Conservation (phyloP, 2,329 filamentous ascomycete species). For the Neofusicoccum parvum region DNA sequence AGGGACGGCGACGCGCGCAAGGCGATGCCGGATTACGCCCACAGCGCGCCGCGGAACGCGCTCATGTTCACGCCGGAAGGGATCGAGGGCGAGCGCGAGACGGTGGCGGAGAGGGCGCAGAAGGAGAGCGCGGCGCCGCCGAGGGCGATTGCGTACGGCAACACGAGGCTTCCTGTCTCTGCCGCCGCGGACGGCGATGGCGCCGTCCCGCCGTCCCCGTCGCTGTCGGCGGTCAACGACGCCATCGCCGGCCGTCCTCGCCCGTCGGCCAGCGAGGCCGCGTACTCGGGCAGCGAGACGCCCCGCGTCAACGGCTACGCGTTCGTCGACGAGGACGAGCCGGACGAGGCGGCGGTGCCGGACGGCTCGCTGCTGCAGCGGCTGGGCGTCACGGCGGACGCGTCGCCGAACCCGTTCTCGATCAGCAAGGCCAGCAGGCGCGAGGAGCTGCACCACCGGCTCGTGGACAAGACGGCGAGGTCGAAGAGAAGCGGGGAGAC, state of each 20-base stretch:
- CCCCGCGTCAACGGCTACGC: constrained; percentile 91
- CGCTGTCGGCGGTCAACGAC: constrained; percentile 78
- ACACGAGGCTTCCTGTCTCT: constrained; percentile 71
- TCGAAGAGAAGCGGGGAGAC: neutral
- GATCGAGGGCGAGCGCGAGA: constrained; percentile 57
- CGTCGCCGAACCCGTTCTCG: constrained; percentile 69
- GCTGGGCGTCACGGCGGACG: constrained; percentile 48
- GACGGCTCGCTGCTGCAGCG: constrained; percentile 75
- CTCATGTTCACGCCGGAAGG: constrained; percentile 83
- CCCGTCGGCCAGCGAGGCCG: constrained; percentile 38
- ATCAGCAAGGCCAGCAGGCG: constrained; percentile 73
- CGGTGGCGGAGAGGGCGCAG: constrained; percentile 69
- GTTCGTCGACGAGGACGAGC: constrained; percentile 64
- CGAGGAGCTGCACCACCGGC: constrained; percentile 79
- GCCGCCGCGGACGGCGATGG: constrained; percentile 27
- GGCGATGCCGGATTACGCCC: constrained; percentile 78
- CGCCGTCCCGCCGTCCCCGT: constrained; percentile 70
- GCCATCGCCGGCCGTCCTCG: constrained; percentile 74
- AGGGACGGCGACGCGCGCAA: constrained; percentile 69
- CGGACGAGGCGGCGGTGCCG: constrained; percentile 58
- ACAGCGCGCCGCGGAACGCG: constrained; percentile 70
- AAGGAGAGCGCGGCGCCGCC: constrained; percentile 72
- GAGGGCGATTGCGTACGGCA: constrained; percentile 76
- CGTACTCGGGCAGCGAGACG: constrained; percentile 70
- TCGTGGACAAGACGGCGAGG: constrained; percentile 64